Conservation (phyloP, 2,329 filamentous ascomycete species). For the Penicillium sp. region DNA sequence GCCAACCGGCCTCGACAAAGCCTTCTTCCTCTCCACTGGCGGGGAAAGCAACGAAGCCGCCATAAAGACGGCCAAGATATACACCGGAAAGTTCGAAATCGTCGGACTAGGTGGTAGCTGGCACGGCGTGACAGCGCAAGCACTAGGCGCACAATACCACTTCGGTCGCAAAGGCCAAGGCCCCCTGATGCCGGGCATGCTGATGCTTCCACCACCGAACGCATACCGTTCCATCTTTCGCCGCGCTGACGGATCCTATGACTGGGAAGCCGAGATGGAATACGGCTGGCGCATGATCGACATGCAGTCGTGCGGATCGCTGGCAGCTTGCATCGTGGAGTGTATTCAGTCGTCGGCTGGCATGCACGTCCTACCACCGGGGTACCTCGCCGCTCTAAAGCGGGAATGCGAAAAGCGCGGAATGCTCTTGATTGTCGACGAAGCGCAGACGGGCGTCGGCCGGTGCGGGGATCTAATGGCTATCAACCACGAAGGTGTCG, state of each 20-base stretch:
- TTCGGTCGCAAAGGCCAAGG: slow-evolving; percentile 17
- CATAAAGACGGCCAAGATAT: slow-evolving; percentile 55
- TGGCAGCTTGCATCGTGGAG: slow-evolving; percentile 56
- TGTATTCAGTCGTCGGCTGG: slow-evolving; percentile 52
- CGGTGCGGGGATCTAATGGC: slow-evolving; percentile 52
- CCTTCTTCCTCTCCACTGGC: slow-evolving; percentile 52
- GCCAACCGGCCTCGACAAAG: slow-evolving; percentile 41
- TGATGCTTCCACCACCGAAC: slow-evolving; percentile 52
- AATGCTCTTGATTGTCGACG: slow-evolving; percentile 53
- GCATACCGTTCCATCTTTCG: slow-evolving; percentile 55
- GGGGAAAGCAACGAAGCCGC: slow-evolving; percentile 54
- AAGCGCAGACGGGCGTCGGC: slow-evolving; percentile 52
- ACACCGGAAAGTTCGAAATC: slow-evolving; percentile 57
- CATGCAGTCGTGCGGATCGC: slow-evolving; percentile 50
- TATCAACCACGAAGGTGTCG: slow-evolving; percentile 44
- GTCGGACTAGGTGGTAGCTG: slow-evolving; percentile 52
- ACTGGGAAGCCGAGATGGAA: slow-evolving; percentile 57
- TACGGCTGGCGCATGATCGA: slow-evolving; percentile 56
- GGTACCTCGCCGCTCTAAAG: slow-evolving; percentile 52
- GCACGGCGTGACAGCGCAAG: slow-evolving; percentile 53
- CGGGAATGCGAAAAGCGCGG: slow-evolving; percentile 47
- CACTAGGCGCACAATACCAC: slow-evolving; percentile 42
- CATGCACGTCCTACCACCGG: slow-evolving; percentile 51
- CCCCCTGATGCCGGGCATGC: slow-evolving; percentile 46
- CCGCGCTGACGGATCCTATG: slow-evolving; percentile 50